Conservation (phyloP, 1,284 basidiomycete genomes). For the Cystobasidiaceae sp. region DNA sequence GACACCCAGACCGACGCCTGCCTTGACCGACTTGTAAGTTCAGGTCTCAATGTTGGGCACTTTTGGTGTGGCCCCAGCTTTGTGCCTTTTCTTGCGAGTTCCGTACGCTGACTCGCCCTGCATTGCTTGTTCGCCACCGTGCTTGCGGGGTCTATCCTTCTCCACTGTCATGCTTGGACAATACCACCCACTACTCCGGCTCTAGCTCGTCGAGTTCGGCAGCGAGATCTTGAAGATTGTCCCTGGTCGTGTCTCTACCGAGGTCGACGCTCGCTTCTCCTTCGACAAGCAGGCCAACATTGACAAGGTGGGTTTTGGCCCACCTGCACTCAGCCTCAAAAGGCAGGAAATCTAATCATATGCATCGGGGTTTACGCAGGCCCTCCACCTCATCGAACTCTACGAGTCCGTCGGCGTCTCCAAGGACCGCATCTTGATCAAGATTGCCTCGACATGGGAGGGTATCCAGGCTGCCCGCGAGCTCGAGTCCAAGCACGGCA, state of each 20-base stretch:
- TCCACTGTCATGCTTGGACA: not conserved
- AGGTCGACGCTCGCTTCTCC: slow-evolving; percentile 95
- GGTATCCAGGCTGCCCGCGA: slow-evolving; percentile 98
- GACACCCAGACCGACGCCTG: slow-evolving; percentile 70
- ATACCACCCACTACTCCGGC: slow-evolving; percentile 48
- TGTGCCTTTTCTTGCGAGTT: not conserved
- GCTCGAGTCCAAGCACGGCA: slow-evolving; percentile 83
- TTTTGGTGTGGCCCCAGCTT: no score
- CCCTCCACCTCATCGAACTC: slow-evolving; percentile 85
- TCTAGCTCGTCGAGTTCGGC: slow-evolving; percentile 98
- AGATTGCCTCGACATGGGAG: slow-evolving; percentile 98
- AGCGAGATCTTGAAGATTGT: slow-evolving; percentile 92
- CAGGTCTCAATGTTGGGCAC: not conserved
- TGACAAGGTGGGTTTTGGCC: slow-evolving; percentile 57
- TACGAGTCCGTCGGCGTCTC: slow-evolving; percentile 86
- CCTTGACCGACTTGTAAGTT: slow-evolving; percentile 74
- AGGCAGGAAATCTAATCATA: slow-evolving; percentile 72
- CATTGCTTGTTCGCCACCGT: not conserved
- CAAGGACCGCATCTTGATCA: slow-evolving; percentile 94
- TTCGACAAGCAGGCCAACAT: slow-evolving; percentile 92
- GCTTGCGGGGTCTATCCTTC: no score
- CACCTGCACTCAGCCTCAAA: slow-evolving; percentile 66
- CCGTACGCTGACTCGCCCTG: not conserved
- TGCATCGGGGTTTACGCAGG: slow-evolving; percentile 65
- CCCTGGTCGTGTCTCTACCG: slow-evolving; percentile 96